Base-by-base conservation (phyloP, 2,329 filamentous ascomycete species). In the Neopestalotiopsis sp. region DNA sequence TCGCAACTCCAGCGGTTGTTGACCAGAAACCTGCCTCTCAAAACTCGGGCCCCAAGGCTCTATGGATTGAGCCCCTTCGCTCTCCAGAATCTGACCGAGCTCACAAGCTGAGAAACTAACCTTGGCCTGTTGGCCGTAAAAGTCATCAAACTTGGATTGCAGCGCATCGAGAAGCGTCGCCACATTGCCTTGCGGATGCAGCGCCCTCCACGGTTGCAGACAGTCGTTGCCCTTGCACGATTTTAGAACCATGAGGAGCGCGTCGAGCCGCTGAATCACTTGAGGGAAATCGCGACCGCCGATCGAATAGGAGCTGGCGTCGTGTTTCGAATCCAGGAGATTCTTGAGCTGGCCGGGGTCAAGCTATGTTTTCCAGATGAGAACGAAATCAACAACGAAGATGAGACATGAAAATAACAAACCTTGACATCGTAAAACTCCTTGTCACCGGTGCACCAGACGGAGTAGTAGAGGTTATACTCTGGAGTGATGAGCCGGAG, bases 371-470 rank as follows among this genome's bases (percentile, higher is more conserved):
- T 17, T 24, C 20, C 4, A 6, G 28, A 12, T 30, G 4, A 6
- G 20, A 24, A 24, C 24, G 24, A 24, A 24, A 24, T 58, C 28
- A 58, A 20, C 56, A 12, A 58, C 9, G 13, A 12, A 10, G 7
- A 9, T 9, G 4, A 58, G 56, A 9, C 32, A 32, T 24, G 6
- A n/a, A 45, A 20, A 20, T 6, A n/a, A 14, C 20, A 14, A 20
- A 87, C 88, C 73, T 82, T 86, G 53, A 91, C 73, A 70, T 92
- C 85, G 74, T 92, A 93, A 2, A 91, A 83, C 75, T 92, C 90
- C 66, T 88, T 86, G 74, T 92, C 90, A 61, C 88, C 88, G 17
- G 80, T 91, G 74, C 91, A 93, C 90, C 90, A 92, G 0, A 91
- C 88, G 0, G 89, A 85, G 73, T 66, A 66, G 17, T 56, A 57